Conservation (phyloP, 2,329 filamentous ascomycete species). For the Keithomyces neogunnii region DNA sequence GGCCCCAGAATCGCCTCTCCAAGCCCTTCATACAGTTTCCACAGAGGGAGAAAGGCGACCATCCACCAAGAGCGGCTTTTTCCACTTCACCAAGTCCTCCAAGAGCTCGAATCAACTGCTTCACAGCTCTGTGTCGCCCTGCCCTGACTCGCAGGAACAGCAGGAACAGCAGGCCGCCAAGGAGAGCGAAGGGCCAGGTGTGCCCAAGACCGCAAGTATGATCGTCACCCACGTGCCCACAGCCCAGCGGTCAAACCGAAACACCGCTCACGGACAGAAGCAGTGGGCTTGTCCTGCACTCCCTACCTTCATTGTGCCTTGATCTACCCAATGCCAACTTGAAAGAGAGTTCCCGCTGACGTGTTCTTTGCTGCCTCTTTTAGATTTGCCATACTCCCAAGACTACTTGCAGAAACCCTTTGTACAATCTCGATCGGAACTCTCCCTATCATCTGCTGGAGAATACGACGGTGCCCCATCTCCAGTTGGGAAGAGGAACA, state of each 20-base stretch:
- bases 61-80: conserved; percentile 40
- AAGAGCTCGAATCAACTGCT: conserved; percentile 29
- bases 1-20: conserved; percentile 7
- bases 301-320: background rate
- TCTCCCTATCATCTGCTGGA: conserved; percentile 40
- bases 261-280: too few species aligned
- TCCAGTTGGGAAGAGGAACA: conserved; percentile 36
- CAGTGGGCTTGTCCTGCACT: background rate
- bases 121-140: conserved; percentile 18
- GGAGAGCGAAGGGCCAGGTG: conserved; percentile 22
- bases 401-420: conserved; percentile 30
- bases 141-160: conserved; percentile 27
- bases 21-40: background rate
- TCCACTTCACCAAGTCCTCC: conserved; percentile 40
- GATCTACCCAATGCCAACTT: background rate
- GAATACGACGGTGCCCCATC: conserved; percentile 35
- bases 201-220: conserved; percentile 25
- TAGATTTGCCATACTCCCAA: conserved; percentile 19
- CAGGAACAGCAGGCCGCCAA: conserved; percentile 30
- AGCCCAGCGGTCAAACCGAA: too few species aligned
- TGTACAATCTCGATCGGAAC: conserved; percentile 40
- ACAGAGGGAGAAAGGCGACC: conserved; percentile 15
- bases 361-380: background rate
- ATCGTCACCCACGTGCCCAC: background rate
- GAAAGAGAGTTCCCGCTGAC: background rate